These are phyloP conservation scores for Penicillium soppii DNA, from an alignment of 495 filamentous ascomycete genomes.

Conservation along the genomic window DNA sequence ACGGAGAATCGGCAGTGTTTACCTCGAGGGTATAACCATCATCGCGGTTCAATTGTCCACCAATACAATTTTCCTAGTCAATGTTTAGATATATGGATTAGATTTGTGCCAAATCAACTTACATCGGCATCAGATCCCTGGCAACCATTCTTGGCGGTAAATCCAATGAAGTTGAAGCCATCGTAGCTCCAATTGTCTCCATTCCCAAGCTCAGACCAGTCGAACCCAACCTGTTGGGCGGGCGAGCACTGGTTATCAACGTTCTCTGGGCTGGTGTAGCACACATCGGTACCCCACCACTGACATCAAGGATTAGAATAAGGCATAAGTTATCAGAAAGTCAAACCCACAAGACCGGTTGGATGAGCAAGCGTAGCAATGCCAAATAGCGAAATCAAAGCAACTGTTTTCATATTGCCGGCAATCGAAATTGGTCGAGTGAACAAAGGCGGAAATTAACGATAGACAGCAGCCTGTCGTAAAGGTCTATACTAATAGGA, in stretches of 20 bases:
- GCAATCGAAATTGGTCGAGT: not conserved
- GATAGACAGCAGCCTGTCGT: constrained; percentile 21
- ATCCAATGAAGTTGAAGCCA: constrained; percentile 71
- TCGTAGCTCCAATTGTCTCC: constrained; percentile 64
- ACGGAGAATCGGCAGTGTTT: constrained; percentile 51
- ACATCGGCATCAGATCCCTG: constrained; percentile 35
- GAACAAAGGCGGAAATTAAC: too few relatives aligned
- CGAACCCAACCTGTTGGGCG: constrained; percentile 65
- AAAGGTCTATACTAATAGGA: too few relatives aligned
- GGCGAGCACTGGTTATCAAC: constrained; percentile 73
- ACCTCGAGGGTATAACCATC: constrained; percentile 46
- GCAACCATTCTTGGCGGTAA: constrained; percentile 56
- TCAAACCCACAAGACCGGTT: constrained; percentile 27
- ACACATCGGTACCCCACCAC: constrained; percentile 58
- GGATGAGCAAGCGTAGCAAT: constrained; percentile 30
- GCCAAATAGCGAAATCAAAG: constrained; percentile 25
- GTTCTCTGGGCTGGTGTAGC: constrained; percentile 71
- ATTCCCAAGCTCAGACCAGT: constrained; percentile 61
- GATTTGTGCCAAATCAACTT: constrained; percentile 29
- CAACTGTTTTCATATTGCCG: constrained; percentile 23
- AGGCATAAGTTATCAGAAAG: not conserved
- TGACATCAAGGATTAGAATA: constrained; percentile 6
- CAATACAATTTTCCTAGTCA: constrained; percentile 62
- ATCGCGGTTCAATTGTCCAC: constrained; percentile 49
- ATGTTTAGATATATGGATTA: constrained; percentile 1